Base-by-base conservation (phyloP, 768 basidiomycete genomes). In the Tulasnella sp. region DNA sequence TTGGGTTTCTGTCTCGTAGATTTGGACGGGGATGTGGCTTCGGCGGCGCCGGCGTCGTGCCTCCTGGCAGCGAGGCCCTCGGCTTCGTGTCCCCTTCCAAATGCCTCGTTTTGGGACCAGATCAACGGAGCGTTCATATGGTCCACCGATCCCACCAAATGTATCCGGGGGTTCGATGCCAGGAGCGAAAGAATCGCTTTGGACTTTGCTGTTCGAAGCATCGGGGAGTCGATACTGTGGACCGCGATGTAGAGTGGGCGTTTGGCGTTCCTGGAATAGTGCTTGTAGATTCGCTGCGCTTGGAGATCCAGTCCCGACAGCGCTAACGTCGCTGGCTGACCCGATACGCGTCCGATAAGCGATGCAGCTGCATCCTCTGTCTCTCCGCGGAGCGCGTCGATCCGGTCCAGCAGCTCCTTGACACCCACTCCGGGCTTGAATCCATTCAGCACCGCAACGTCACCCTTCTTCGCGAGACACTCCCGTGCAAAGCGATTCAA, bases 161-260 rank as follows among this genome's bases (percentile, higher is more conserved):
- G 96, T 78, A 98, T 91, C 78, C 88, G 86, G 6, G 91, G 89
- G 71, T 88, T 89, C 29, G 89, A 86, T 0, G 92, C 92, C 64
- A 98, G 87, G 22, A 92, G 85, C 0, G 90, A 88, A 45, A 99
- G 87, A 52, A 87, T 85, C 0, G 91, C 85, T 80, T 89, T 88
- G 25, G 90, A 85, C 79, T 90, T 91, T 25, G 86, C 80, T 0
- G 86, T 82, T 49, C 94, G 91, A 34, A 97, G 84, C 7, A 88
- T 83, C 0, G 90, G 86, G 0, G 91, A 86, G 80, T 98, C 96
- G 82, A 98, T 90, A 83, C 93, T 96, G 85, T 99, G 95, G 31
- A 97, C 84, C 80, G 97, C 83, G 78, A 99, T 84, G 81, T 90
- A 94, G 54, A 99, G 85, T 67, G 87, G 87, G 67, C 81, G 82